Conservation (phyloP, 371 early-diverging fungal genomes). For the Mucor ambiguus region DNA sequence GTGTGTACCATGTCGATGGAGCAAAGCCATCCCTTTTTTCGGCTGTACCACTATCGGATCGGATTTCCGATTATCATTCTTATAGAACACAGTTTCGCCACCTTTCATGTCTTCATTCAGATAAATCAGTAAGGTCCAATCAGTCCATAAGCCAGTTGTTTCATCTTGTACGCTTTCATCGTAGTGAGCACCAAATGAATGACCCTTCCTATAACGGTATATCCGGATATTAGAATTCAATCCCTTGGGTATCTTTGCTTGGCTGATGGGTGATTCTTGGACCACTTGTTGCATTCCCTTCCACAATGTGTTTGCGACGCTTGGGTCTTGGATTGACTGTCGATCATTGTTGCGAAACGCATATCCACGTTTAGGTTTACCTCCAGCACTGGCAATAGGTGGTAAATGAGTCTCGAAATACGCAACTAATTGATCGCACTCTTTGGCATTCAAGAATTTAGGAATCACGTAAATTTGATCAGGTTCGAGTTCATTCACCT, state of each 20-base stretch:
- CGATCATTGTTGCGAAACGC: conserved; percentile 76
- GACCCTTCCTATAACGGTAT: conserved; percentile 70
- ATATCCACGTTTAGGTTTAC: conserved; percentile 58
- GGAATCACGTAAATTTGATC: conserved; percentile 55
- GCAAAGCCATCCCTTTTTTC: conserved; percentile 62
- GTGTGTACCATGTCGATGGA: conserved; percentile 77
- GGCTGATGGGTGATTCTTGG: conserved; percentile 28
- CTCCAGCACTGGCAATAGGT: conserved; percentile 24
- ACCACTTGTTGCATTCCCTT: conserved; percentile 50
- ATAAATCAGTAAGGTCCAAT: conserved; percentile 75
- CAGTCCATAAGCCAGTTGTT: conserved; percentile 39
- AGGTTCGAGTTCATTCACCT: conserved; percentile 38
- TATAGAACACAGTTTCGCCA: conserved; percentile 78
- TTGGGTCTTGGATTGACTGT: conserved; percentile 53
- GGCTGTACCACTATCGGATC: conserved; percentile 58
- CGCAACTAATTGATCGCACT: conserved; percentile 42
- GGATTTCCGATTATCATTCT: conserved; percentile 21
- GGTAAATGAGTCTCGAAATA: conserved; percentile 51
- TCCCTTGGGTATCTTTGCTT: conserved; percentile 17
- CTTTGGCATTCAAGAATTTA: conserved; percentile 45
- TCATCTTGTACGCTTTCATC: conserved; percentile 70
- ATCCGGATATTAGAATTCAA: conserved; percentile 73
- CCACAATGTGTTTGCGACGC: conserved; percentile 63
- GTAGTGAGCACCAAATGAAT: conserved; percentile 77
- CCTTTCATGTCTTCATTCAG: conserved; percentile 62